Evolutionary conservation across 2,329 filamentous ascomycete species (phyloP), one percentile per base, ranked within the genome.

Genomic region (Monosporascus sp.): DNA sequence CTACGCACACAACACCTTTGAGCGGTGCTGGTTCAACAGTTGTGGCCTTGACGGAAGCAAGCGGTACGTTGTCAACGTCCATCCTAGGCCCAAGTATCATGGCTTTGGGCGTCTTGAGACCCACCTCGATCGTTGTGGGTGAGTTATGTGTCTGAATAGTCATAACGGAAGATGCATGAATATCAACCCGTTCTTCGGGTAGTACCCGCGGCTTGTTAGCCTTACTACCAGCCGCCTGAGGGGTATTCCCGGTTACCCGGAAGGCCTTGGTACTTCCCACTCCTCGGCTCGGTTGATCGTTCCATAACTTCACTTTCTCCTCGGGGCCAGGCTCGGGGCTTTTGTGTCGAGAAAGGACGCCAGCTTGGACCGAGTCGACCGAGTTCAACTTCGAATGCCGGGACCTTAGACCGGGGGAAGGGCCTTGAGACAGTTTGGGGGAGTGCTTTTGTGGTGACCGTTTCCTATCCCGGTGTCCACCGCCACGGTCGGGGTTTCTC

Each of bases 101-200:
- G 3, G 60, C 59, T 49, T 63, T 61, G 2, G 60, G 60, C 3
- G 60, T 63, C 3, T 50, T 24, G 56, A 57, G 14, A 58, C 41
- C 17, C 47, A 41, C 43, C 52, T 52, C 20, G 49, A 52, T 41
- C 51, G 15, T 48, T 20, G 24, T 54, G 7, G 57, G 49, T n/a
- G 51, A 36, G 5, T 46, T 41, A 15, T 41, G 41, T 15, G 41
- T 56, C 14, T 46, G 39, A 44, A 54, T 50, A 11, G 52, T 31
- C 4, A 14, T 22, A 24, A 50, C 18, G 7, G 51, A 49, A 17
- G 58, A 52, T 18, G 44, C 24, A 46, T 45, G 43, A 17, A 9
- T 14, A 22, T 9, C 18, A 39, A 20, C 18, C 25, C 9, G 5
- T 1, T 43, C 8, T 11, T 43, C 39, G 20, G 39, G 39, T 22